These are phyloP conservation scores for Ulota crispa DNA, from an alignment of 225 moss, liverwort and hornwort species.

Conservation along the genomic window DNA sequence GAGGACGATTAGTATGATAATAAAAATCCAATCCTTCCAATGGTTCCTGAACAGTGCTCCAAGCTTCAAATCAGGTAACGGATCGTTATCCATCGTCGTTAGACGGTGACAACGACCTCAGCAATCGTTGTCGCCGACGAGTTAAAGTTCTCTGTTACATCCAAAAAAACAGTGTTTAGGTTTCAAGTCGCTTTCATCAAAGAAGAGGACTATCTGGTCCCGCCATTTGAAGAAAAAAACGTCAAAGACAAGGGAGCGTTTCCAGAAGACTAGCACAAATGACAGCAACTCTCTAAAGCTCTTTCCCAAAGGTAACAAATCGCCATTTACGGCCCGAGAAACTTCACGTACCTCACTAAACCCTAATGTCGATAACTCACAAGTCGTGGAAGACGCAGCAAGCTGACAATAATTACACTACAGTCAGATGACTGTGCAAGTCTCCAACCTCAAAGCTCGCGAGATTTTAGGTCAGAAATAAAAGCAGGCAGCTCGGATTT, in stretches of 20 bases:
- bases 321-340: not conserved
- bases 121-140: not conserved
- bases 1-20: constrained; percentile 31
- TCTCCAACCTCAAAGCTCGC: not conserved
- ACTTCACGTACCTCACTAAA: not conserved
- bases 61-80: constrained; percentile 41
- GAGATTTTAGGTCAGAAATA: not conserved
- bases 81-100: constrained; percentile 22
- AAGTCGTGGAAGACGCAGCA: not conserved
- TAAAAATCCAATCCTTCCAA: constrained; percentile 49
- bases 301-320: not conserved
- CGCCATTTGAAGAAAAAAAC: not conserved
- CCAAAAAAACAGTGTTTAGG: not conserved
- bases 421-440: not conserved
- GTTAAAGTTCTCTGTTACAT: constrained; percentile 3
- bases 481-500: not conserved
- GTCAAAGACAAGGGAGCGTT: not conserved
- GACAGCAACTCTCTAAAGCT: not conserved
- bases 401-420: not conserved
- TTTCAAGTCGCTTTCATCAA: not conserved
- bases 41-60: constrained; percentile 33
- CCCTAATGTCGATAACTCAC: constrained; percentile 1
- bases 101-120: not conserved
- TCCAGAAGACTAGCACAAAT: not conserved
- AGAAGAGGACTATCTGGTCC: not conserved